Percentiles rank a stretch among this genome's conserved stretches.
Conservation (phyloP, 495 filamentous ascomycete genomes). For the Clavariopsis aquatica region DNA sequence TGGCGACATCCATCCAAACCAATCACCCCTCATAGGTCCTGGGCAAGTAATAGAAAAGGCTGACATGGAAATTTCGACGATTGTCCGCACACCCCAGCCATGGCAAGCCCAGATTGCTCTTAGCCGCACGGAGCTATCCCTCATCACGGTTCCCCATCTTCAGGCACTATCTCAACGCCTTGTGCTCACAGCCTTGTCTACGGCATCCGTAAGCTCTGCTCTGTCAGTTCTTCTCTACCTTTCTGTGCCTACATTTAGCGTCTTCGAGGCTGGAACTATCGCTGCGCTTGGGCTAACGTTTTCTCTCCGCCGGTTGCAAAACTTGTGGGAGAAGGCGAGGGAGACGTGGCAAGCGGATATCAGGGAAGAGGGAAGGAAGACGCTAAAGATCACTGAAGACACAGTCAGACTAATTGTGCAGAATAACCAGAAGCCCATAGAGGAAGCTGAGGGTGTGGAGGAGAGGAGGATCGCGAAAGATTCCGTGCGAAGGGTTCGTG, state of each 20-base stretch:
- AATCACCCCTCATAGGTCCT: not conserved
- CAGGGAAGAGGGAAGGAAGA: constrained; percentile 75
- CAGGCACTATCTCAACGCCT: constrained; percentile 80
- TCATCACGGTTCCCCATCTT: constrained; percentile 67
- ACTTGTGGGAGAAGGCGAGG: constrained; percentile 71
- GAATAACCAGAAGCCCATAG: constrained; percentile 47
- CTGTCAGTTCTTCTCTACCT: constrained; percentile 71
- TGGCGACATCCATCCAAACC: not conserved
- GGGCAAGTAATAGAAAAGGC: not conserved
- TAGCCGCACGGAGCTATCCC: constrained; percentile 60
- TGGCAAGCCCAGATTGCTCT: constrained; percentile 55
- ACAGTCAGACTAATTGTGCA: constrained; percentile 60
- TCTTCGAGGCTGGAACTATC: constrained; percentile 80
- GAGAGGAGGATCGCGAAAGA: constrained; percentile 47
- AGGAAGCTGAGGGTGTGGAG: constrained; percentile 53
- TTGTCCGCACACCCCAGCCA: constrained; percentile 31
- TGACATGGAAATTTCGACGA: constrained; percentile 12
- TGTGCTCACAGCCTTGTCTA: constrained; percentile 70
- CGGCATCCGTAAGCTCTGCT: constrained; percentile 61
- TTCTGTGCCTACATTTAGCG: constrained; percentile 53
- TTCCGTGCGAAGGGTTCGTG: constrained; percentile 48
- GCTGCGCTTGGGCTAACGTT: constrained; percentile 75
- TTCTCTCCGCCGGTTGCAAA: constrained; percentile 73
- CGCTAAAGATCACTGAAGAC: constrained; percentile 68
- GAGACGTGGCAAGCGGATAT: constrained; percentile 73